Evolutionary conservation across 2,329 filamentous ascomycete species (phyloP), one percentile per base, ranked within the genome.

Genomic region (Stachybotrys chlorohalonatus): DNA sequence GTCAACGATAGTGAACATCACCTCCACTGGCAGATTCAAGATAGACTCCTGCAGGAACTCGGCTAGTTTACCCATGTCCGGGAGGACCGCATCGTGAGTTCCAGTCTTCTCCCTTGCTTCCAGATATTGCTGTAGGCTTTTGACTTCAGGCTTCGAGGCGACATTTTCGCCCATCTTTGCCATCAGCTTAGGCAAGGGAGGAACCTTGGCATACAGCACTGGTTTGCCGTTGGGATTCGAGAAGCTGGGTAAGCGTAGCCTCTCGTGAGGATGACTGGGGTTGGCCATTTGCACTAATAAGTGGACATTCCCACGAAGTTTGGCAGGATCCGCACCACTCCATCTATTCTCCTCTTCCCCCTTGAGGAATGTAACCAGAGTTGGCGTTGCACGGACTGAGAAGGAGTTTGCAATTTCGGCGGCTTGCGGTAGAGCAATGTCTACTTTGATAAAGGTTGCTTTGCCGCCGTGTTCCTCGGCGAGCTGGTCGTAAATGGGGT

Each of bases 1-100:
- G 65, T 97, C 94, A n/a, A 96, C 79, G 0, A 92, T 76, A 1
- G 90, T 82, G 66, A 97, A 97, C 48, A 91, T 78, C 1, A 79
- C 73, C 13, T 89, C 87, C 0, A 74, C 66, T 0, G 87, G 80
- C 2, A 95, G 71, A 0, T 74, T 71, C 0, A 70, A 64, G 4
- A 84, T 76, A 1, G 80, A 79, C 1, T 74, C 70, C 39, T 75
- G 77, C 6, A 96, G 56, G 60, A 87, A 85, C 0, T 64, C 64
- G 1, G 84, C 81, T 57, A 96, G 84, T 2, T 77, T 72, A 6
- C 79, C 72, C 42, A 96, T 75, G 63, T 90, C 79, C 0, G 92
- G 90, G 0, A 96, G 72, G 0, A 85, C 77, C 1, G 86, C 81
- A 64, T 89, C 83, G 16, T 83, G 80, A 2, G 84, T 77, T 5